These are phyloP conservation scores for Irineochytrium annulatum DNA, from an alignment of 192 early-diverging fungal species.

Conservation along the genomic window DNA sequence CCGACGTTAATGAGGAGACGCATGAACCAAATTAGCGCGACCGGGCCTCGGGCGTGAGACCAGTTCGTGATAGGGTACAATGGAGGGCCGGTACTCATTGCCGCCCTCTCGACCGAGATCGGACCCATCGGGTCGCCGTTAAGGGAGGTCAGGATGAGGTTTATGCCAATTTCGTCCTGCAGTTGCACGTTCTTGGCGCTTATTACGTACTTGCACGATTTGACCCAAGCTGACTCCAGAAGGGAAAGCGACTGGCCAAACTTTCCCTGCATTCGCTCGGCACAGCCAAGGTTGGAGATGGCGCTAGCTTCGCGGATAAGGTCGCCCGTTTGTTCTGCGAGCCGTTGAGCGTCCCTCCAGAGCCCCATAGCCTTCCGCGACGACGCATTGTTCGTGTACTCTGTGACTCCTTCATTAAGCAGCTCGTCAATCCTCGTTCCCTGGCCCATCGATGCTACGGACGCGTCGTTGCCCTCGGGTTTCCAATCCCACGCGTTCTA, in stretches of 20 bases:
- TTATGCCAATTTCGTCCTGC: not conserved
- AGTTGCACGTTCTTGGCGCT: not conserved
- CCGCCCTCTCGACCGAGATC: not conserved
- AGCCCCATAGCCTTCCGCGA: not conserved
- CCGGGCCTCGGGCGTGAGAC: not conserved
- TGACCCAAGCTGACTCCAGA: not conserved
- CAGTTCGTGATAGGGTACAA: no score
- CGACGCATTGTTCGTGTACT: not conserved
- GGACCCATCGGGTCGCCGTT: no score
- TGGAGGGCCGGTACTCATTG: not conserved
- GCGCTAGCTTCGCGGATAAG: conserved; percentile 1
- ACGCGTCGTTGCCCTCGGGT: not conserved
- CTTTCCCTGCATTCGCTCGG: not conserved
- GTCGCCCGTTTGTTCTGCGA: not conserved
- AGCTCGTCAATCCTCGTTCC: not conserved
- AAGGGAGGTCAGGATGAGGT: not conserved
- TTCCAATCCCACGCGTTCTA: conserved; percentile 1
- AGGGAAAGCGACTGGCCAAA: not conserved
- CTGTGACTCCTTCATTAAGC: not conserved
- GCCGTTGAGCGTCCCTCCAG: not conserved
- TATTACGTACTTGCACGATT: not conserved
- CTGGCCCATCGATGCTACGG: not conserved
- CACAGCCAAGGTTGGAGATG: not conserved
- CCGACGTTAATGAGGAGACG: not conserved
- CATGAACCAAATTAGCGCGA: not conserved